A percentile compares a stretch with the other conserved stretches of the same genome.
Evolutionary conservation across 2,329 filamentous ascomycete genomes (phyloP).

Genomic region (Apiospora rasikravindrae): DNA sequence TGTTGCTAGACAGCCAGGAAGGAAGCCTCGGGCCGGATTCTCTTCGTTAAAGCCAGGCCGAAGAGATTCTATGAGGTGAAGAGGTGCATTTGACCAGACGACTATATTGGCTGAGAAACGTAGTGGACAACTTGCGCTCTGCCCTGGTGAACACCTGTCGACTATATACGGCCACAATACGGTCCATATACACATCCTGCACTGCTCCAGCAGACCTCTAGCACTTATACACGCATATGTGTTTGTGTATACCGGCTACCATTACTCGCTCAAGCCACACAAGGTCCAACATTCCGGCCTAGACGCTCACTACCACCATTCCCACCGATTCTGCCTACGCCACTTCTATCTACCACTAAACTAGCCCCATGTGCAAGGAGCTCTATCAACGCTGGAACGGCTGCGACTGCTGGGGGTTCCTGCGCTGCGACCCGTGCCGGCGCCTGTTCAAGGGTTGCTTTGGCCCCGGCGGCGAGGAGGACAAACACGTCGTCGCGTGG

Average conservation of each 20-base stretch:
- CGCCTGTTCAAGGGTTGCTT: conserved; percentile 40
- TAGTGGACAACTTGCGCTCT: background rate
- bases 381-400: conserved; percentile 40
- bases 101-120: background rate
- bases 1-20: conserved; percentile 42
- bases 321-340: too few relatives aligned
- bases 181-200: background rate
- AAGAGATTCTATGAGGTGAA: background rate
- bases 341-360: background rate
- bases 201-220: background rate
- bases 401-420: conserved; percentile 41
- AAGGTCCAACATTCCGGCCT: background rate
- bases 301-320: background rate
- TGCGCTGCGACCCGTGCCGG: conserved; percentile 36
- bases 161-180: background rate
- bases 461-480: conserved; percentile 39
- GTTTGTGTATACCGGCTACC: background rate
- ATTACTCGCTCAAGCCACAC: background rate
- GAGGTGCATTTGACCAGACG: background rate
- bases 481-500: conserved; percentile 38
- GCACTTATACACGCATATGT: background rate
- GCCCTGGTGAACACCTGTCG: background rate
- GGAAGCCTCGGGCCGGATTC: conserved; percentile 18
- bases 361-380: conserved; percentile 38
- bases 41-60: background rate